phyloP scores from a whole-genome alignment of 495 filamentous ascomycete species.

The Daldinia loculata region DNA sequence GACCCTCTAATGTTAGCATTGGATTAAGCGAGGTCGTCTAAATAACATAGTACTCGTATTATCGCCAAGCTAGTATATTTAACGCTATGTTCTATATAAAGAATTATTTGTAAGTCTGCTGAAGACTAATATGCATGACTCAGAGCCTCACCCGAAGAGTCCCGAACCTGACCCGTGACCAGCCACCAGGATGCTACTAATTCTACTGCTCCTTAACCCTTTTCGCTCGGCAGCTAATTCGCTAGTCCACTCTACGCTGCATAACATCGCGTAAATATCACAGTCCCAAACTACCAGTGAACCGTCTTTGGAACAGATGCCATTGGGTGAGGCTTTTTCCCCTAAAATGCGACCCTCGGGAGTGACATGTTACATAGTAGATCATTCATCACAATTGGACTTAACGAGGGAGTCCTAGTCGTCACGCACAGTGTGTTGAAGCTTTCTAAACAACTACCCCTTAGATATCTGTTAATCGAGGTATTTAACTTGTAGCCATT shows the following conservation, averaged over 20 bases:
- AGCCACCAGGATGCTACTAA: conserved; percentile 9
- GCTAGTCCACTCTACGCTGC: background rate
- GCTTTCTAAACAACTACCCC: background rate
- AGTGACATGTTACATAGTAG: conserved; percentile 7
- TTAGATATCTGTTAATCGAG: background rate
- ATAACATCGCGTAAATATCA: conserved; percentile 2
- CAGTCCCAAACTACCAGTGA: background rate
- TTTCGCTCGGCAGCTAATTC: conserved; percentile 6
- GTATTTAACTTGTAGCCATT: conserved; percentile 13
- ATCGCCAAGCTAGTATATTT: background rate
- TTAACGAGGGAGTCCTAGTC: background rate
- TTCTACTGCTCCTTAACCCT: background rate
- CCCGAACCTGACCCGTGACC: conserved; percentile 30
- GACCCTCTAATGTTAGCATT: background rate
- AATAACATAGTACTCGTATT: background rate
- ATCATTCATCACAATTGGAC: conserved; percentile 2
- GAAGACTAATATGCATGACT: conserved; percentile 15
- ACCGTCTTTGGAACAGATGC: conserved; percentile 4
- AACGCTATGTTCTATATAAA: conserved; percentile 3
- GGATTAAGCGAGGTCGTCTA: background rate
- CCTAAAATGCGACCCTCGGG: conserved; percentile 4
- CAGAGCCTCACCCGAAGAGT: conserved; percentile 8
- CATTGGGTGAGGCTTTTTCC: conserved; percentile 23
- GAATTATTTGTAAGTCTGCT: conserved; percentile 10
- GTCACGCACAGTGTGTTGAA: background rate